phyloP scores from a whole-genome alignment of 768 basidiomycete genomes.

The Hygrocybe punicea region DNA sequence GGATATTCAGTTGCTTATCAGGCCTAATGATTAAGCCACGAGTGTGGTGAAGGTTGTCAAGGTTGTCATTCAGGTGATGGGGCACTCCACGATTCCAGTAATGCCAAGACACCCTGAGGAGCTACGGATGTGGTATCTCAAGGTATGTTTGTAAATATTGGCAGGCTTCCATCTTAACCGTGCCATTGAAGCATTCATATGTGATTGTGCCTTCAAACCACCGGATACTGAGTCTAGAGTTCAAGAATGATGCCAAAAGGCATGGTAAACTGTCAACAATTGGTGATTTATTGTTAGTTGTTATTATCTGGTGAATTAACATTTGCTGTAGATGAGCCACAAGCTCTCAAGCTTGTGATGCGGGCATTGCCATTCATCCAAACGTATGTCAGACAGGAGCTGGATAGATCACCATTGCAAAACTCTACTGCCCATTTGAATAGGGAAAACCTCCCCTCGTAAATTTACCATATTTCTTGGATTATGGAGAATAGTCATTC shows the following conservation, averaged over 20 bases:
- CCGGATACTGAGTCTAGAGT: slow-evolving; percentile 43
- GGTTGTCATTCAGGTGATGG: slow-evolving; percentile 76
- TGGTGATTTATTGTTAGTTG: slow-evolving; percentile 41
- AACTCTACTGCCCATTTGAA: slow-evolving; percentile 3
- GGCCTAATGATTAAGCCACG: slow-evolving; percentile 30
- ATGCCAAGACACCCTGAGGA: slow-evolving; percentile 54
- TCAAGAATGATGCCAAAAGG: slow-evolving; percentile 49
- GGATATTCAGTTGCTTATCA: not conserved
- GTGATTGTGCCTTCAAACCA: slow-evolving; percentile 68
- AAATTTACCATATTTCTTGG: no score
- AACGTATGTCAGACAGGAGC: slow-evolving; percentile 46
- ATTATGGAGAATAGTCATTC: no score
- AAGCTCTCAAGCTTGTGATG: slow-evolving; percentile 73
- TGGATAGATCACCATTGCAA: slow-evolving; percentile 13
- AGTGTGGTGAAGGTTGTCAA: slow-evolving; percentile 63
- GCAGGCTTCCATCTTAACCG: not conserved
- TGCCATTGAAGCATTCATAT: slow-evolving; percentile 59
- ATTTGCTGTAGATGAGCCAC: slow-evolving; percentile 52
- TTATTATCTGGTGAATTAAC: not conserved
- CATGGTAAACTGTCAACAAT: slow-evolving; percentile 65
- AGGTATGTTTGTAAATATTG: slow-evolving; percentile 41
- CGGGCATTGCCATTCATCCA: slow-evolving; percentile 63
- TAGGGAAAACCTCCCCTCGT: not conserved
- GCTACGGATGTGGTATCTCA: slow-evolving; percentile 68
- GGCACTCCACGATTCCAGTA: slow-evolving; percentile 53